Conservation (phyloP, 139 green algal genomes). For the Chlamydomonas incerta region DNA sequence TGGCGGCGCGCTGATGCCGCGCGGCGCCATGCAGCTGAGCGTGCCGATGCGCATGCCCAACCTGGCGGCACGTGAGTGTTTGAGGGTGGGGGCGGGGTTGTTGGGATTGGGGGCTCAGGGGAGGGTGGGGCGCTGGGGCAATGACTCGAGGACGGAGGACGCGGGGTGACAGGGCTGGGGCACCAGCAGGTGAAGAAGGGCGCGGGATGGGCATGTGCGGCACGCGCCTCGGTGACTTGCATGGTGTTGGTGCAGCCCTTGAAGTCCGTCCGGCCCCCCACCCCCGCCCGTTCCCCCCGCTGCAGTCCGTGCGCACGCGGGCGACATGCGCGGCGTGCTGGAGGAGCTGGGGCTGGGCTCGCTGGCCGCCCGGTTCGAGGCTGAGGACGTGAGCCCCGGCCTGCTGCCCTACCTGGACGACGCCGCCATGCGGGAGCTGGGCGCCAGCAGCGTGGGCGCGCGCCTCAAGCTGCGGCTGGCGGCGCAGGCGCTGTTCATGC, state of each 20-base stretch:
- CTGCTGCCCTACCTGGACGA: slow-evolving; percentile 47
- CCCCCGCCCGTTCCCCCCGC: neutral
- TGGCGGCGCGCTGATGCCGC: neutral
- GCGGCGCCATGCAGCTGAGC: neutral
- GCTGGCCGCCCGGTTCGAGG: slow-evolving; percentile 28
- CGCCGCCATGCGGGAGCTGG: slow-evolving; percentile 30
- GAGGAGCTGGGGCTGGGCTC: slow-evolving; percentile 24
- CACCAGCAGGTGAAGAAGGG: no score
- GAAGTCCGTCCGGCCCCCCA: neutral
- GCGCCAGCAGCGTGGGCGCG: slow-evolving; percentile 26
- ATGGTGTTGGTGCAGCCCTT: no score
- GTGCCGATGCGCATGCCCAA: slow-evolving; percentile 9
- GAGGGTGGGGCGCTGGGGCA: no score
- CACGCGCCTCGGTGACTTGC: no score
- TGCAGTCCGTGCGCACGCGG: neutral
- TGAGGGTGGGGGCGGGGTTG: neutral
- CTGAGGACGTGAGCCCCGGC: slow-evolving; percentile 31
- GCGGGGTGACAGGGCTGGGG: no score
- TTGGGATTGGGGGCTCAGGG: no score
- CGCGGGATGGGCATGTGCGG: no score
- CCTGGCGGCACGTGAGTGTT: slow-evolving; percentile 19
- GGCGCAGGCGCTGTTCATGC: slow-evolving; percentile 37
- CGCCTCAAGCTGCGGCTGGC: slow-evolving; percentile 43
- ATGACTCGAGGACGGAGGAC: no score
- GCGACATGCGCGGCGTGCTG: slow-evolving; percentile 42